Base-by-base conservation (phyloP, 345 rosid species). In the Euphorbia tirucalli region DNA sequence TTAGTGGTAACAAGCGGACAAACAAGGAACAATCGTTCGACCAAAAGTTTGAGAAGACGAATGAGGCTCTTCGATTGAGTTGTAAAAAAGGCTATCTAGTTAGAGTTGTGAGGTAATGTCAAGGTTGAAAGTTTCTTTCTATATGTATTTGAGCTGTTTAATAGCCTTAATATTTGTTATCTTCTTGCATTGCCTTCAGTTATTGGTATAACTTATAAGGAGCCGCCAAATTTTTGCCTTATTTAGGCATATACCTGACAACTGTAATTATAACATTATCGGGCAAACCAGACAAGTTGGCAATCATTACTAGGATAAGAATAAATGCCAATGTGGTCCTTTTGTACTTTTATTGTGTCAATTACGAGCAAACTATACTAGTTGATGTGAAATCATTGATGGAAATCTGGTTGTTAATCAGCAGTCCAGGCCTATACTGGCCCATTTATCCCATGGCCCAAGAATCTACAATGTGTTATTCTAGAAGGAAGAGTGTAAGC, bases 71-170 rank as follows among this genome's bases (percentile, higher is more conserved):
- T 6, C 75, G 87, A 68, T n/a, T 86, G 11, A 93, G 98, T 74
- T 93, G 97, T 75, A 71, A 37, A 66, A 86, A 79, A 71, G 97
- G 98, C 1, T 88, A 93, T 44, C 97, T 97, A 11, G 91, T 93
- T n/a, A 87, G 97, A 50, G 98, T 93, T 19, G 87, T 89, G 37
- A 89, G 97, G 97, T 86, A 70, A 76, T 63, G 55, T 27, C 27
- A 6, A 5, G 11, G 13, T 28, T 8, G 13, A 49, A 27, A 28
- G 10, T 65, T 46, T 5, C n/a, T 5, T 25, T 24, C 0, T 25
- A 2, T 16, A 16, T 43, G 22, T 27, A 28, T 19, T 28, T 49
- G 2, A 4, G 16, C 19, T 14, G n/a, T 66, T 49, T 41, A 28
- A 8, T 30, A 18, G 13, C n/a, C n/a, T n/a, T n/a, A n/a, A n/a